Evolutionary conservation across 2,329 filamentous ascomycete genomes (phyloP).

Genomic region (Mycosphaerella sp.): DNA sequence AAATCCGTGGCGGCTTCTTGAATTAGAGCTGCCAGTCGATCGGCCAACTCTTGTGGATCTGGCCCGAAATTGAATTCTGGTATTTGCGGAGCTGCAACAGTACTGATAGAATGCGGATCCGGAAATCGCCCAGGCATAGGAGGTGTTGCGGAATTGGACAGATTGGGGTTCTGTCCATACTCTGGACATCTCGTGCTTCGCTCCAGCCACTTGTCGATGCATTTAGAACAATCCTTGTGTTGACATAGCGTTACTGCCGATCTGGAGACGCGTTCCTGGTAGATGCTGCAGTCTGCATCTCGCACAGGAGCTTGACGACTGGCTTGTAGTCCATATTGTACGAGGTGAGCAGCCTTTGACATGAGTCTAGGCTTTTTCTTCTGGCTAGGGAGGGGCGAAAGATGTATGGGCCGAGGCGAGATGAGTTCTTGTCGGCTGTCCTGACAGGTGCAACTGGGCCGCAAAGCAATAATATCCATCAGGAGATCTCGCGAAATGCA

Average conservation of each 20-base stretch:
- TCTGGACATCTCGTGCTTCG: constrained; percentile 11
- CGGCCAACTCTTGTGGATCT: not conserved
- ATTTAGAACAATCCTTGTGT: constrained; percentile 18
- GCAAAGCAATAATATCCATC: not conserved
- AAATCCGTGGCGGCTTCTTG: not conserved
- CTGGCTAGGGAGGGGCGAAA: not conserved
- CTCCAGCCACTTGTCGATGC: constrained; percentile 12
- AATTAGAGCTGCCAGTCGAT: not conserved
- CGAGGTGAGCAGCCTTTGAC: constrained; percentile 11
- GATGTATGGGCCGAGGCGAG: not conserved
- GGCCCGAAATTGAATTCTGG: not conserved
- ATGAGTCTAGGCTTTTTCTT: constrained; percentile 2
- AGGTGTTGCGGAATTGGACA: not conserved
- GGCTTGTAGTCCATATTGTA: constrained; percentile 9
- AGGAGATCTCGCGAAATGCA: not conserved
- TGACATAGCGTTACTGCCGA: constrained; percentile 15
- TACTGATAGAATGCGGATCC: not conserved
- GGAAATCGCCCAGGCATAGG: not conserved
- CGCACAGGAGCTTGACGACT: constrained; percentile 7
- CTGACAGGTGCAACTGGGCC: not conserved
- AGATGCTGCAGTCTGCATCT: constrained; percentile 16
- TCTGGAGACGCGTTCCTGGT: constrained; percentile 7
- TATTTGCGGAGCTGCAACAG: not conserved
- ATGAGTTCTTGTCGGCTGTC: not conserved
- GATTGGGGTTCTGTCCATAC: constrained; percentile 5